Evolutionary conservation across 2,329 filamentous ascomycete species (phyloP).

Genomic region (Diaporthe amygdali): DNA sequence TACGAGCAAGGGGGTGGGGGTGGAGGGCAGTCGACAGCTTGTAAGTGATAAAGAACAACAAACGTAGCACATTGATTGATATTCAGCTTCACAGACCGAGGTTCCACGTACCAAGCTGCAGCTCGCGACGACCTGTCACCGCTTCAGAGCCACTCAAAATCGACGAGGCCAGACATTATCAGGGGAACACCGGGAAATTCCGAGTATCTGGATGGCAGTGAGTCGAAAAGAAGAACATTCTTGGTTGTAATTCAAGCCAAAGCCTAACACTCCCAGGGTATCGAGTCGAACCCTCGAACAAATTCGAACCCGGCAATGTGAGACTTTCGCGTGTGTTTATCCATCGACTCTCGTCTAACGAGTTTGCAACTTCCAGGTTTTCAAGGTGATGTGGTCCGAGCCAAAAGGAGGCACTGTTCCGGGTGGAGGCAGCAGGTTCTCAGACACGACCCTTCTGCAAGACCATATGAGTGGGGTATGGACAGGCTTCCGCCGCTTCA

Average conservation of each 20-base stretch:
- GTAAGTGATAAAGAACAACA: not conserved
- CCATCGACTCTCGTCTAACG: not conserved
- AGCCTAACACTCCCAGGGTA: constrained; percentile 5
- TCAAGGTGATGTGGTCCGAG: constrained; percentile 62
- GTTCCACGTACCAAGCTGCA: not conserved
- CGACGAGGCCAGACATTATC: not conserved
- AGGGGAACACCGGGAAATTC: not conserved
- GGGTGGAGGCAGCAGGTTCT: constrained; percentile 30
- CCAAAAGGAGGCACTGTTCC: constrained; percentile 34
- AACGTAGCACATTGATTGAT: not conserved
- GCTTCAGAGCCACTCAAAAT: not conserved
- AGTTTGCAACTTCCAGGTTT: constrained; percentile 44
- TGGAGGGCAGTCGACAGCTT: not conserved
- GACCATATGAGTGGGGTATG: constrained; percentile 46
- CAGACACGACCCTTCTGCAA: constrained; percentile 32
- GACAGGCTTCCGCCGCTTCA: constrained; percentile 58
- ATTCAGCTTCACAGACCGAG: not conserved
- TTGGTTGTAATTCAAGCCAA: no score
- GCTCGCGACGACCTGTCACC: not conserved
- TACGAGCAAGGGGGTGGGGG: constrained; percentile 1
- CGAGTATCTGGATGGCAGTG: constrained; percentile 9
- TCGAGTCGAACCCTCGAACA: constrained; percentile 9
- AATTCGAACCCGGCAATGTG: constrained; percentile 6
- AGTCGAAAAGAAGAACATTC: not conserved
- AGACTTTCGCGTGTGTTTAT: not conserved